Evolutionary conservation across 2,329 filamentous ascomycete genomes (phyloP).

Genomic region (Penicillium sp.): DNA sequence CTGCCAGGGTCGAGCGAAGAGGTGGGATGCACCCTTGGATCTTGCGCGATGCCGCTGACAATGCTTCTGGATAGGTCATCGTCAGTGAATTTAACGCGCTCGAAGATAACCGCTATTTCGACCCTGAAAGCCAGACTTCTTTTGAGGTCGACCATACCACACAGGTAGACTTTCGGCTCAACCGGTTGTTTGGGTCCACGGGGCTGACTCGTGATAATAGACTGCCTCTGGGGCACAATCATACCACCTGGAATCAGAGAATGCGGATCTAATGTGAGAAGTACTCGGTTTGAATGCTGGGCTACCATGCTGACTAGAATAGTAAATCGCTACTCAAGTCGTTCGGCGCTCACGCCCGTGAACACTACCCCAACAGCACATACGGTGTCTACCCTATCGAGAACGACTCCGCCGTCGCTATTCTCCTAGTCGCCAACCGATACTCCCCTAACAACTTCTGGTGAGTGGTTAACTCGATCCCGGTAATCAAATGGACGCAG

Average conservation of each 20-base stretch:
- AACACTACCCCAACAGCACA: constrained; percentile 83
- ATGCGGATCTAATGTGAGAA: constrained; percentile 77
- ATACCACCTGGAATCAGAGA: constrained; percentile 72
- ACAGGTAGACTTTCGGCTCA: constrained; percentile 56
- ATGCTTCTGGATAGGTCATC: constrained; percentile 57
- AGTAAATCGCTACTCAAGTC: constrained; percentile 84
- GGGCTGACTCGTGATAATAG: constrained; percentile 42
- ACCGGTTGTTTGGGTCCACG: constrained; percentile 7
- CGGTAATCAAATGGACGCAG: background rate
- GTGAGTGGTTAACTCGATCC: constrained; percentile 47
- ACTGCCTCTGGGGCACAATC: constrained; percentile 83
- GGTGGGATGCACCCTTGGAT: constrained; percentile 50
- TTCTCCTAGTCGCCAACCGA: constrained; percentile 90
- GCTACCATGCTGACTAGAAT: constrained; percentile 7
- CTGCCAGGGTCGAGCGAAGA: constrained; percentile 81
- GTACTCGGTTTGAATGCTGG: background rate
- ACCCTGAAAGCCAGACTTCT: constrained; percentile 82
- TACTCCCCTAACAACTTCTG: constrained; percentile 99
- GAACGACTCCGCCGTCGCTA: constrained; percentile 72
- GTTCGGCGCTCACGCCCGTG: constrained; percentile 72
- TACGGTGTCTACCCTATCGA: constrained; percentile 82
- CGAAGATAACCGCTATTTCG: constrained; percentile 81
- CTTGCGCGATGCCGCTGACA: background rate
- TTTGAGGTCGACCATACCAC: constrained; percentile 85
- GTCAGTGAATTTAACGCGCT: constrained; percentile 85